Evolutionary conservation across 305 asterid species (phyloP).

Genomic region (Plantago lanceolata): DNA sequence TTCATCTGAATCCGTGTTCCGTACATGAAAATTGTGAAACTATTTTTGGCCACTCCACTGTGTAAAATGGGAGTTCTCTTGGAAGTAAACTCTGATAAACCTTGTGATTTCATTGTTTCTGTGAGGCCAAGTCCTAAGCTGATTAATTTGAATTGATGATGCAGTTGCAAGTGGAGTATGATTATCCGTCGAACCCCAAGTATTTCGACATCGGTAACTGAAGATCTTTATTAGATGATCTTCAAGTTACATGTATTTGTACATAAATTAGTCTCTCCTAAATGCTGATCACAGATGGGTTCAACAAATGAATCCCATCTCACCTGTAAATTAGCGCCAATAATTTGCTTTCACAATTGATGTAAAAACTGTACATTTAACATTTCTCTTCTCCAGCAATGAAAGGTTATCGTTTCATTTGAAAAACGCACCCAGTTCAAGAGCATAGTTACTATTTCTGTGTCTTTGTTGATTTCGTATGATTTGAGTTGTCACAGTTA

Average conservation of each 20-base stretch:
- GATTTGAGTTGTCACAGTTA: too few species aligned
- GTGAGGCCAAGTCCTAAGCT: slow-evolving; percentile 4
- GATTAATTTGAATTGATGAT: slow-evolving; percentile 28
- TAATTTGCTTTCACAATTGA: slow-evolving; percentile 24
- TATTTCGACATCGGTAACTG: slow-evolving; percentile 60
- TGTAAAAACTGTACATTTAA: slow-evolving; percentile 33
- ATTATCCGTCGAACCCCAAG: slow-evolving; percentile 82
- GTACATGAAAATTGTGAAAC: too few species aligned
- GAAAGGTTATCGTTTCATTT: slow-evolving; percentile 5
- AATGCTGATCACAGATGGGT: slow-evolving; percentile 26
- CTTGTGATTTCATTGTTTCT: not conserved
- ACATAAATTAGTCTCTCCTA: slow-evolving; percentile 32
- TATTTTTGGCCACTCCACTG: too few species aligned
- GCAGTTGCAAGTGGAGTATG: slow-evolving; percentile 88
- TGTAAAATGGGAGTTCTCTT: too few species aligned
- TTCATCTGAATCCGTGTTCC: too few species aligned
- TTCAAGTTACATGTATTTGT: slow-evolving; percentile 32
- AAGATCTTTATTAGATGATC: slow-evolving; percentile 25
- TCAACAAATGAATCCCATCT: slow-evolving; percentile 15
- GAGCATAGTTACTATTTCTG: too few species aligned
- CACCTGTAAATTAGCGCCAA: slow-evolving; percentile 44
- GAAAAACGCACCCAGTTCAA: not conserved
- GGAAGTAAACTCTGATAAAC: too few species aligned
- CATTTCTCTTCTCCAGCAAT: slow-evolving; percentile 23
- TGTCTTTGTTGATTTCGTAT: too few species aligned